Percentiles rank a stretch among this genome's conserved stretches.
phyloP scores from a whole-genome alignment of 495 filamentous ascomycete genomes.

The Margaritispora aquatica region DNA sequence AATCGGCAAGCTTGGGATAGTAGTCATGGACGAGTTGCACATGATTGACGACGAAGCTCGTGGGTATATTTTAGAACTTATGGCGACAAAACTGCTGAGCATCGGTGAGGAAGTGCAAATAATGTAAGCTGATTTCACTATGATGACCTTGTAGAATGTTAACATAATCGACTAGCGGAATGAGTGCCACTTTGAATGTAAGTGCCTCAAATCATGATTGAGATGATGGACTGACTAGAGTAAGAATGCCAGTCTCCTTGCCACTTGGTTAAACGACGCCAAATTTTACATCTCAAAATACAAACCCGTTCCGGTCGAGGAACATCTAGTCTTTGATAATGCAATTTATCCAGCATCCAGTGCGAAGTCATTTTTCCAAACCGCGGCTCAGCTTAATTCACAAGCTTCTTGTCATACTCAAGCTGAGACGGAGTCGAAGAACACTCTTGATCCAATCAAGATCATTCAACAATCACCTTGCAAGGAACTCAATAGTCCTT shows the following conservation, averaged over 20 bases:
- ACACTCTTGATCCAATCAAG: constrained; percentile 30
- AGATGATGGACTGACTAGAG: neutral
- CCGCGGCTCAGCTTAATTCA: constrained; percentile 45
- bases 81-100: constrained; percentile 69
- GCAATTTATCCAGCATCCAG: constrained; percentile 59
- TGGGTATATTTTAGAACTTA: constrained; percentile 77
- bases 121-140: constrained; percentile 28
- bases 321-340: constrained; percentile 72
- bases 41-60: constrained; percentile 76
- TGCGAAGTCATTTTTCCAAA: constrained; percentile 56
- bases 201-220: constrained; percentile 8
- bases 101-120: constrained; percentile 67
- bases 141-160: neutral
- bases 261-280: constrained; percentile 61
- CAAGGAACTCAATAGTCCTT: constrained; percentile 55
- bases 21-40: constrained; percentile 76
- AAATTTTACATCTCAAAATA: constrained; percentile 69
- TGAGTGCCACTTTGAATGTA: constrained; percentile 77
- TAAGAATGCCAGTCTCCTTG: constrained; percentile 63
- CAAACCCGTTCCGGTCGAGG: constrained; percentile 67
- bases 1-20: constrained; percentile 55
- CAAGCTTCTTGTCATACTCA: constrained; percentile 30
- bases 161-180: constrained; percentile 30
- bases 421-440: constrained; percentile 21
- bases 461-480: constrained; percentile 47